A percentile compares a stretch with the other conserved stretches of the same genome.
These are phyloP conservation scores for Cordyceps militaris DNA, from an alignment of 2,329 filamentous ascomycete species.

Conservation along the genomic window DNA sequence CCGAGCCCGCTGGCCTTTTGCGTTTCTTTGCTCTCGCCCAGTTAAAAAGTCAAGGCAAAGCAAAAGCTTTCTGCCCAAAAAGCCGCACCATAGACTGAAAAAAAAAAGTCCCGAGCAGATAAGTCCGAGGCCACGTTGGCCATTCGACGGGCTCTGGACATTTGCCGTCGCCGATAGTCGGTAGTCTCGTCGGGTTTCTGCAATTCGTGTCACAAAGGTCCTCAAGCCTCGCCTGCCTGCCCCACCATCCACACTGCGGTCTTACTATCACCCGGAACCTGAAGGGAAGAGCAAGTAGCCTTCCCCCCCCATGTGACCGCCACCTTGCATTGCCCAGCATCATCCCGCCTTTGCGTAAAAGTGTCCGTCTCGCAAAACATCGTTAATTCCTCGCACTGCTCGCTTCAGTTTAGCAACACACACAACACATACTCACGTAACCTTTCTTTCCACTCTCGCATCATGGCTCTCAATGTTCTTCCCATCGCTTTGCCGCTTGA, in stretches of 20 bases:
- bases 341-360: background rate
- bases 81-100: background rate
- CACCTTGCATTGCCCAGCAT: background rate
- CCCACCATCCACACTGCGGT: conserved; percentile 9
- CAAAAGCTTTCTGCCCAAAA: background rate
- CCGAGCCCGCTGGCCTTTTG: background rate
- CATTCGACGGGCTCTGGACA: background rate
- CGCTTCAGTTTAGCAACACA: background rate
- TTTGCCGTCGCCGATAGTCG: conserved; percentile 3
- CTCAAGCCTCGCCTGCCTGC: background rate
- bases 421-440: conserved; percentile 3
- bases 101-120: background rate
- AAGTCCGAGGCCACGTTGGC: background rate
- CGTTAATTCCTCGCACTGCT: background rate
- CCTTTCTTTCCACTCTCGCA: background rate
- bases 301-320: conserved; percentile 8
- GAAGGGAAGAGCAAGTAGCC: background rate
- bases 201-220: conserved; percentile 6
- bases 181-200: background rate
- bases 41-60: background rate
- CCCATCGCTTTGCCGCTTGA: conserved; percentile 13
- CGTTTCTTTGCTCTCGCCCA: background rate
- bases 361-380: background rate
- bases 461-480: conserved; percentile 15
- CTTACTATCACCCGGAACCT: conserved; percentile 4